Conservation (phyloP, 2,329 filamentous ascomycete species). For the Penicillium sp. region DNA sequence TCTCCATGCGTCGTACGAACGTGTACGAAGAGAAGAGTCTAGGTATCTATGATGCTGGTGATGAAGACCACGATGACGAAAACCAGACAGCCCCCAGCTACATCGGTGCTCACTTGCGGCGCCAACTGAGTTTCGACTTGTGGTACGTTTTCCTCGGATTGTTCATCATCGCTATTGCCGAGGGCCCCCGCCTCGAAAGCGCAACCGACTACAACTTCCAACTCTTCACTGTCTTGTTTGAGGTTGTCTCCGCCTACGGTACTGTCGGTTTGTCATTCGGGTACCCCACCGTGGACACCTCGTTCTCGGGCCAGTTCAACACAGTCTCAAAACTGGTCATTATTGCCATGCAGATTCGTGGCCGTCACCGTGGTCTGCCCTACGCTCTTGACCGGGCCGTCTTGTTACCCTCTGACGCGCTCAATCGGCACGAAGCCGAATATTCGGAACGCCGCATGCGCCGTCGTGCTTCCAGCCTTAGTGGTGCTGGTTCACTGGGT, state of each 20-base stretch:
- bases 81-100: slow-evolving; percentile 70
- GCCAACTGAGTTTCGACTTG: slow-evolving; percentile 92
- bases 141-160: slow-evolving; percentile 96
- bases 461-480: slow-evolving; percentile 38
- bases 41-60: slow-evolving; percentile 65
- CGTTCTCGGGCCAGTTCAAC: slow-evolving; percentile 79
- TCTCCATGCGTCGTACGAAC: slow-evolving; percentile 89
- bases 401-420: slow-evolving; percentile 63
- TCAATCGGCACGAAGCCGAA: slow-evolving; percentile 60
- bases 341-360: slow-evolving; percentile 66
- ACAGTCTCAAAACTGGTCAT: slow-evolving; percentile 66
- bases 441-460: slow-evolving; percentile 50
- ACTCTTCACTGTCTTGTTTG: slow-evolving; percentile 72
- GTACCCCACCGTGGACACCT: slow-evolving; percentile 71
- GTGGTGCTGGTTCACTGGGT: slow-evolving; percentile 27
- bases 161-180: slow-evolving; percentile 88
- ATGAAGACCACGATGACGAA: slow-evolving; percentile 52
- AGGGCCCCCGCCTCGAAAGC: slow-evolving; percentile 69
- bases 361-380: slow-evolving; percentile 63
- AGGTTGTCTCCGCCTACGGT: slow-evolving; percentile 87
- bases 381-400: slow-evolving; percentile 70
- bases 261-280: slow-evolving; percentile 91
- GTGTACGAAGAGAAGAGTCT: slow-evolving; percentile 82
- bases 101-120: slow-evolving; percentile 84
- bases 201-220: slow-evolving; percentile 60